phyloP scores from a whole-genome alignment of 257 asterid species.

The Capsicum baccatum region DNA sequence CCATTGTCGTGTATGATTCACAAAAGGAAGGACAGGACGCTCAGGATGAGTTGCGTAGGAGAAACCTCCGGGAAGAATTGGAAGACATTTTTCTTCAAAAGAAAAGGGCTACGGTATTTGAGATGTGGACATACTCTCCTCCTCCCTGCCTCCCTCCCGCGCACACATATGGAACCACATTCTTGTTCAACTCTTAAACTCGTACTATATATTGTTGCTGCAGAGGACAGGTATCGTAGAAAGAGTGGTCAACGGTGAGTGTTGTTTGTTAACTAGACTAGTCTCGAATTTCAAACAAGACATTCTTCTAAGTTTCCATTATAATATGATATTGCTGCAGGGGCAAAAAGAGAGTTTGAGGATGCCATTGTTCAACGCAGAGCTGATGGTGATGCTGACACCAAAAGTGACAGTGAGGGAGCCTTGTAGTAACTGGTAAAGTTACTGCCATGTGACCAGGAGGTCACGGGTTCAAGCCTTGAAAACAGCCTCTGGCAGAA shows the following conservation, averaged over 20 bases:
- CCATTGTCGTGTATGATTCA: conserved; percentile 29
- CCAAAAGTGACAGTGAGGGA: conserved; percentile 58
- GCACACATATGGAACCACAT: not conserved
- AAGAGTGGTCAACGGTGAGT: conserved; percentile 79
- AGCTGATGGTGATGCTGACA: conserved; percentile 53
- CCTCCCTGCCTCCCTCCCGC: not conserved
- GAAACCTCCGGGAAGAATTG: conserved; percentile 79
- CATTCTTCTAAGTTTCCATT: not conserved
- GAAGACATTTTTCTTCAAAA: conserved; percentile 77
- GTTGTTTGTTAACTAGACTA: conserved; percentile 6
- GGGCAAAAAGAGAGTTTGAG: conserved; percentile 73
- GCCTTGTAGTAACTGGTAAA: too few species aligned
- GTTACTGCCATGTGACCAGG: too few species aligned
- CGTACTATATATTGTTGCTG: conserved; percentile 36
- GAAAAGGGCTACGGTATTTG: conserved; percentile 48
- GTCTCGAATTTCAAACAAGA: conserved; percentile 8
- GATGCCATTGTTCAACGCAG: conserved; percentile 81
- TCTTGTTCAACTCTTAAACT: not conserved
- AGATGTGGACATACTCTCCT: not conserved
- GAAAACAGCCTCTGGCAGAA: too few species aligned
- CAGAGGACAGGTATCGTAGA: conserved; percentile 91
- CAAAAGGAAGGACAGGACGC: conserved; percentile 89
- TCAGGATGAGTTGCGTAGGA: conserved; percentile 72
- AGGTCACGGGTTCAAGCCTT: too few species aligned
- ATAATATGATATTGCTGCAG: conserved; percentile 41